Conservation (phyloP, 805 yeast genomes). For the Candida namnaoensis region DNA sequence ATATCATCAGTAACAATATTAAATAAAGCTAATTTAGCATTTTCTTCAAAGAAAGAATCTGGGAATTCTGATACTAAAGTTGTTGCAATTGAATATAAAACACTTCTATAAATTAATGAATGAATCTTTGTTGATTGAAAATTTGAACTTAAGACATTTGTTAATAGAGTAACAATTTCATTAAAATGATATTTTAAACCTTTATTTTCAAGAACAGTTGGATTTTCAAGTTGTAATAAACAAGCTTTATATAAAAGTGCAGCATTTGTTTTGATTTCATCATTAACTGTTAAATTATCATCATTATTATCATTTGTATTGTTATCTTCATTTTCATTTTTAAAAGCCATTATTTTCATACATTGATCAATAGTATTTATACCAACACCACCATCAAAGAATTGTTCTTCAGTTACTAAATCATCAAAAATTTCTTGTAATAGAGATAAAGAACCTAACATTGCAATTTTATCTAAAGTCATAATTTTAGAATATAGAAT, state of each 20-base stretch:
- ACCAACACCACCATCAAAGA: conserved; percentile 71
- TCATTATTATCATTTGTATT: too few relatives aligned
- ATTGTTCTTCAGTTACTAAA: conserved; percentile 76
- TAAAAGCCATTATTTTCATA: conserved; percentile 25
- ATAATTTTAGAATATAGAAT: conserved; percentile 34
- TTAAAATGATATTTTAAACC: conserved; percentile 12
- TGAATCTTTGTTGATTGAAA: neutral
- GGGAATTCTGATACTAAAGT: conserved; percentile 16
- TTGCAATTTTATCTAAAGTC: conserved; percentile 14
- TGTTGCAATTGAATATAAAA: conserved; percentile 4
- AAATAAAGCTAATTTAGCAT: conserved; percentile 1
- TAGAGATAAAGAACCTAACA: conserved; percentile 49
- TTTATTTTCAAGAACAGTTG: conserved; percentile 32
- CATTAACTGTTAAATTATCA: conserved; percentile 5
- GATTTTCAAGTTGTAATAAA: conserved; percentile 41
- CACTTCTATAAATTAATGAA: conserved; percentile 8
- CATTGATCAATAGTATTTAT: conserved; percentile 42
- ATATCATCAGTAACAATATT: conserved; percentile 7
- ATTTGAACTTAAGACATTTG: conserved; percentile 4
- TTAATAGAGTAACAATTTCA: conserved; percentile 16
- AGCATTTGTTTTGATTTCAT: conserved; percentile 37
- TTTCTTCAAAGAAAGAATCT: neutral
- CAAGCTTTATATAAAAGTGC: conserved; percentile 45
- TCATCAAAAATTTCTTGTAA: conserved; percentile 80
- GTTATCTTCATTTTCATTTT: conserved; percentile 5